phyloP scores from a whole-genome alignment of 345 rosid genomes.

The Odontarrhena argentea region DNA sequence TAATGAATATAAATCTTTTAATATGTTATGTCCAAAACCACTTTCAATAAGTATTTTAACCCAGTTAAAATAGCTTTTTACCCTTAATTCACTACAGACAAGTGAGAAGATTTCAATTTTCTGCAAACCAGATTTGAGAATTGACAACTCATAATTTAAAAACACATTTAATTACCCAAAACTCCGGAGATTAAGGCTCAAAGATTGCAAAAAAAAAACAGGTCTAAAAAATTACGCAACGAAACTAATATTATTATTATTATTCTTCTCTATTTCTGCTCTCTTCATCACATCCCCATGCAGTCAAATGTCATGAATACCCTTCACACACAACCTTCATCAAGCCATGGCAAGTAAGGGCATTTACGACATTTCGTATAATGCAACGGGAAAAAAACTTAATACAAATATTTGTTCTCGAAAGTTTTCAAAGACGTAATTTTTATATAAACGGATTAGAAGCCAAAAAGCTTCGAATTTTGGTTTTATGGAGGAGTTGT shows the following conservation, averaged over 20 bases:
- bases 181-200: constrained; percentile 31
- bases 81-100: not conserved
- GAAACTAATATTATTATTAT: not conserved
- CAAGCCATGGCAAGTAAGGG: constrained; percentile 35
- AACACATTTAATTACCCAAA: not conserved
- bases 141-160: not conserved
- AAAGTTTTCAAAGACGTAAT: constrained; percentile 10
- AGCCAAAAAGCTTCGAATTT: no score
- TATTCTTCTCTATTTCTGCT: constrained; percentile 5
- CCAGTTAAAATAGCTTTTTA: not conserved
- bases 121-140: not conserved
- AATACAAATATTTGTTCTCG: constrained; percentile 25
- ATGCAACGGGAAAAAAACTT: constrained; percentile 38
- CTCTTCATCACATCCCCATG: constrained; percentile 38
- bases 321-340: constrained; percentile 22
- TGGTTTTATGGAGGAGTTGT: constrained; percentile 33
- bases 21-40: not conserved
- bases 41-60: not conserved
- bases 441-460: constrained; percentile 6
- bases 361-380: constrained; percentile 46
- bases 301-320: constrained; percentile 45
- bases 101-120: not conserved
- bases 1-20: not conserved
- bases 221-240: constrained; percentile 31
- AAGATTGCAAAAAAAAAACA: constrained; percentile 15